phyloP scores from a whole-genome alignment of 2,329 filamentous ascomycete species.

The Epichloe uncinata region DNA sequence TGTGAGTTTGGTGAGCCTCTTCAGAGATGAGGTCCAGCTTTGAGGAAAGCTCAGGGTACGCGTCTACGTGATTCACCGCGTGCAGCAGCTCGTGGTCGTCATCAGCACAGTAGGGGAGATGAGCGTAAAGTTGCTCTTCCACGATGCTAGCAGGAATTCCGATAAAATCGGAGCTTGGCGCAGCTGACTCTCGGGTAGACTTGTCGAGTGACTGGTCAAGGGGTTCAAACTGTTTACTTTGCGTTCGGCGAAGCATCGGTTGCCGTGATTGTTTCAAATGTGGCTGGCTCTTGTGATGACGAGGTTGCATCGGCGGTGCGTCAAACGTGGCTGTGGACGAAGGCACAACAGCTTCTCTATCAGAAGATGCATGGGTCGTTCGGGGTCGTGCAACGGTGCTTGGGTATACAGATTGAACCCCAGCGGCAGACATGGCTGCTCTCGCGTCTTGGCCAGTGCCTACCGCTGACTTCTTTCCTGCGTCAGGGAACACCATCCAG shows the following conservation, averaged over 20 bases:
- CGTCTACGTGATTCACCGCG: constrained; percentile 13
- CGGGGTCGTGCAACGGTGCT: background rate
- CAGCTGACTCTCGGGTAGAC: background rate
- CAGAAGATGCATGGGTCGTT: constrained; percentile 1
- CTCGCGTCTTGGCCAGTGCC: constrained; percentile 5
- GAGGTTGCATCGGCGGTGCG: constrained; percentile 21
- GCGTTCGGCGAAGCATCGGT: constrained; percentile 28
- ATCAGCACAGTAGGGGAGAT: constrained; percentile 13
- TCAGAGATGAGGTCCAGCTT: constrained; percentile 20
- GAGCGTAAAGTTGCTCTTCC: constrained; percentile 9
- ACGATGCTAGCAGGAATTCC: constrained; percentile 7
- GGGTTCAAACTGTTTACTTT: constrained; percentile 28
- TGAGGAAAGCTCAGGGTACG: constrained; percentile 11
- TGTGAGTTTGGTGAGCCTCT: constrained; percentile 14
- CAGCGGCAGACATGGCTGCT: constrained; percentile 3
- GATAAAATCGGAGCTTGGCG: constrained; percentile 2
- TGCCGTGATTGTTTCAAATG: constrained; percentile 30
- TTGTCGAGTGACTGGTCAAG: constrained; percentile 7
- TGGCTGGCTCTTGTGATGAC: constrained; percentile 42
- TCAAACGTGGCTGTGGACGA: constrained; percentile 8
- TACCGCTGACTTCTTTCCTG: constrained; percentile 12
- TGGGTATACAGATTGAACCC: background rate
- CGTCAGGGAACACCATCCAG: background rate
- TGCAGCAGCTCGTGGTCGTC: constrained; percentile 12
- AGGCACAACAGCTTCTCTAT: constrained; percentile 2